Conservation (phyloP, 202 grass and related monocot genomes). For the Digitaria exilis region DNA sequence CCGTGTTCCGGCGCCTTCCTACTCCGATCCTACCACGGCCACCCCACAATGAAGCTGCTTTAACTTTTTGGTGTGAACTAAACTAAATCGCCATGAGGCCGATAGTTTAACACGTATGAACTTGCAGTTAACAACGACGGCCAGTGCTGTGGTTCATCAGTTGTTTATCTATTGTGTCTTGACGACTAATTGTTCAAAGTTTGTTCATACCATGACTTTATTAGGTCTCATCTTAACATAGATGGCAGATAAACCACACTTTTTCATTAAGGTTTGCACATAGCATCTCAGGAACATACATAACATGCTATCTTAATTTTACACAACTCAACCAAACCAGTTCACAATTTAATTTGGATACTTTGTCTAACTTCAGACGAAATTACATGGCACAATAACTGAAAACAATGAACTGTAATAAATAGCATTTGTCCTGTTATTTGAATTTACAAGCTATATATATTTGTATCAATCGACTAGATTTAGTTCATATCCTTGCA, state of each 20-base stretch:
- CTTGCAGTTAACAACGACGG: not conserved
- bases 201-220: not conserved
- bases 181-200: not conserved
- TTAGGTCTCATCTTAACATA: not conserved
- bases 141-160: not conserved
- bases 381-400: not conserved
- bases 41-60: not conserved
- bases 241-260: not conserved
- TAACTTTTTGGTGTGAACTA: not conserved
- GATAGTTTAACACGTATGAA: not conserved
- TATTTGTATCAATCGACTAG: not conserved
- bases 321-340: not conserved
- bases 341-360: not conserved
- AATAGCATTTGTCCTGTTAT: slow-evolving; percentile 5
- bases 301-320: not conserved
- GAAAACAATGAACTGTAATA: not conserved
- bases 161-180: not conserved
- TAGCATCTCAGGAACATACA: not conserved
- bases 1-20: slow-evolving; percentile 17
- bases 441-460: slow-evolving; percentile 31
- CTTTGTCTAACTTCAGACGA: not conserved
- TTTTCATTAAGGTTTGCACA: not conserved
- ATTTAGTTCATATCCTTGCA: not conserved
- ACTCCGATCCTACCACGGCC: not conserved
- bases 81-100: not conserved